Evolutionary conservation across 2,329 filamentous ascomycete genomes (phyloP), one percentile per base, ranked within the genome.

Genomic region (Massarina eburnea): DNA sequence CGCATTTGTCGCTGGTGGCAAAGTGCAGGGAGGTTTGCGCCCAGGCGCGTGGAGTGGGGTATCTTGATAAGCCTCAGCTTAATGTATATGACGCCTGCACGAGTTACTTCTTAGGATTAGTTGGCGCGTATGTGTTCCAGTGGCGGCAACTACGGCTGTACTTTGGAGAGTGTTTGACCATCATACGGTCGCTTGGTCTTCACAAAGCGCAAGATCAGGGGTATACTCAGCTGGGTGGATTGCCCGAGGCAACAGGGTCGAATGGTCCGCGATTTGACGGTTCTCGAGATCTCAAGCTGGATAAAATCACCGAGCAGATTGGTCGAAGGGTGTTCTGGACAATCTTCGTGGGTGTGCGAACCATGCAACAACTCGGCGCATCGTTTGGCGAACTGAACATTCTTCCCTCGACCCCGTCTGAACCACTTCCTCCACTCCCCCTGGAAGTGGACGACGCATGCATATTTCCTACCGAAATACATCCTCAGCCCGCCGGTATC

Each of bases 361-460:
- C 89, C 0, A 82, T 95, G 67, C 81, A 87, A 44, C 90, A 95
- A 63, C 73, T 94, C 15, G 89, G 89, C 26, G 81, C 82, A 14
- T 81, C 81, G 0, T 84, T 87, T 50, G 81, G 82, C 27, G 88
- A 91, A 57, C 74, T 91, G 29, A 80, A 87, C 27, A 84, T 95
- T 40, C 83, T 87, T 8, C 89, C 89, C 3, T 84, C 86, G 1
- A 95, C 89, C 0, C 82, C 84, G 0, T 84, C 80, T 20, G 82
- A 89, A 34, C 86, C 84, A 4, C 90, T 94, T 55, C 91, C 91
- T 3, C 86, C 88, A 7, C 77, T 91, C 10, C 91, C 91, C 0
- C 74, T 85, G 17, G 90, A 95, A 59, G 83, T 95, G 1, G 91
- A 96, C 56, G 91, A 96, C 67, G 84, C 86, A 46, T 91, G 83